Percentiles rank a stretch among this genome's conserved stretches.
These are phyloP conservation scores for Macroventuria anomochaeta DNA, from an alignment of 2,329 filamentous ascomycete genomes.

Conservation along the genomic window DNA sequence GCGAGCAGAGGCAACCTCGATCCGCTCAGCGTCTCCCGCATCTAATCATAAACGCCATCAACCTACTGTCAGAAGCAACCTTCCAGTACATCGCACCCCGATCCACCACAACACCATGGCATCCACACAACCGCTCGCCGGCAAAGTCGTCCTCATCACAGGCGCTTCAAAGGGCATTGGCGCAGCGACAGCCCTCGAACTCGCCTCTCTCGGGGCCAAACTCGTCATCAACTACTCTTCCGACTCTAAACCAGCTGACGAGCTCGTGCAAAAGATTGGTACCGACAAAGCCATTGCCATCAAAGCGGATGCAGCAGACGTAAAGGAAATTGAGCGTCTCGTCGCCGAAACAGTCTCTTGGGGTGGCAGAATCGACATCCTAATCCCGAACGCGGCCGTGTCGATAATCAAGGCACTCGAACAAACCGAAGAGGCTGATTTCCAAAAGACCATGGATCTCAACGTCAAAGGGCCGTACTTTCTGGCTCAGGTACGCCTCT, in stretches of 20 bases:
- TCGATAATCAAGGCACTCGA: conserved; percentile 59
- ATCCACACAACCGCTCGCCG: conserved; percentile 23
- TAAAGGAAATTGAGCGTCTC: conserved; percentile 58
- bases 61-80: no score
- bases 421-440: conserved; percentile 67
- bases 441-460: conserved; percentile 67
- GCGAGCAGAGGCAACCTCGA: not conserved
- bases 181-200: conserved; percentile 44
- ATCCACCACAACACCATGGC: not conserved
- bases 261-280: conserved; percentile 57
- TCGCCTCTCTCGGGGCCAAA: conserved; percentile 51
- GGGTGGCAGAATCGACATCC: conserved; percentile 62
- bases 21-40: no score
- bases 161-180: conserved; percentile 41
- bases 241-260: conserved; percentile 62
- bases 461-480: conserved; percentile 54
- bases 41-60: no score
- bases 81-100: not conserved
- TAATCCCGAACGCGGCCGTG: conserved; percentile 64
- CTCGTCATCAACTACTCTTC: conserved; percentile 64
- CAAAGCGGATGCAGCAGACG: conserved; percentile 61
- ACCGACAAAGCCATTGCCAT: conserved; percentile 59
- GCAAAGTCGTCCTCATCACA: conserved; percentile 41
- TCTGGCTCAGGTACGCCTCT: conserved; percentile 24
- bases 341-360: conserved; percentile 32